Conservation (phyloP, 2,329 filamentous ascomycete species). For the Colletotrichum neosansevieriae region DNA sequence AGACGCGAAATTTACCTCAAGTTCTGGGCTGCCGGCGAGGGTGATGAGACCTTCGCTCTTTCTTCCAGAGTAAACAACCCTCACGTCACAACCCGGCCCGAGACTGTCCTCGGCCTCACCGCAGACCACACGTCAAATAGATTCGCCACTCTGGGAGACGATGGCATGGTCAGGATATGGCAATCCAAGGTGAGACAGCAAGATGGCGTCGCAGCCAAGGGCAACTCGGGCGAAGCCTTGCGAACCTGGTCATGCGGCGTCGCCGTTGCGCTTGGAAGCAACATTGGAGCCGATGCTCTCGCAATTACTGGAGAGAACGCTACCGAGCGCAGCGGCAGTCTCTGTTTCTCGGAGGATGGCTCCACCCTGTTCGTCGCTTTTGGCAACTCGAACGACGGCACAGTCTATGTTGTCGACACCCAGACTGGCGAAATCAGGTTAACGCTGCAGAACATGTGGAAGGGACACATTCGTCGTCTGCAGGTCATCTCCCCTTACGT, state of each 20-base stretch:
- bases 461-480: constrained; percentile 74
- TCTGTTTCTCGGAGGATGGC: constrained; percentile 87
- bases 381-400: constrained; percentile 65
- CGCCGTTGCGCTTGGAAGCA: constrained; percentile 42
- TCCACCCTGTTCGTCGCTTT: constrained; percentile 82
- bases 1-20: constrained; percentile 85
- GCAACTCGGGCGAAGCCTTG: constrained; percentile 67
- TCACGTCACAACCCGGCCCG: constrained; percentile 70
- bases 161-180: constrained; percentile 85
- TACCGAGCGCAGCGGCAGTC: constrained; percentile 67
- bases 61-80: constrained; percentile 87
- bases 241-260: constrained; percentile 79
- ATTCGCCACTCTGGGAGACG: constrained; percentile 88
- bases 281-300: constrained; percentile 50
- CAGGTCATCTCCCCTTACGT: constrained; percentile 80
- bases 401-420: constrained; percentile 82
- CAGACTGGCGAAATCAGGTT: constrained; percentile 74
- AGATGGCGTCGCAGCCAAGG: constrained; percentile 74
- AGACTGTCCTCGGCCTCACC: constrained; percentile 78
- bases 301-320: constrained; percentile 45
- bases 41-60: constrained; percentile 74
- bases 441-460: constrained; percentile 76
- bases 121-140: constrained; percentile 76
- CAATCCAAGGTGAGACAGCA: constrained; percentile 76
- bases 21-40: constrained; percentile 81